Base-by-base conservation (phyloP, 805 yeast genomes). In the Ogataea corticis region DNA sequence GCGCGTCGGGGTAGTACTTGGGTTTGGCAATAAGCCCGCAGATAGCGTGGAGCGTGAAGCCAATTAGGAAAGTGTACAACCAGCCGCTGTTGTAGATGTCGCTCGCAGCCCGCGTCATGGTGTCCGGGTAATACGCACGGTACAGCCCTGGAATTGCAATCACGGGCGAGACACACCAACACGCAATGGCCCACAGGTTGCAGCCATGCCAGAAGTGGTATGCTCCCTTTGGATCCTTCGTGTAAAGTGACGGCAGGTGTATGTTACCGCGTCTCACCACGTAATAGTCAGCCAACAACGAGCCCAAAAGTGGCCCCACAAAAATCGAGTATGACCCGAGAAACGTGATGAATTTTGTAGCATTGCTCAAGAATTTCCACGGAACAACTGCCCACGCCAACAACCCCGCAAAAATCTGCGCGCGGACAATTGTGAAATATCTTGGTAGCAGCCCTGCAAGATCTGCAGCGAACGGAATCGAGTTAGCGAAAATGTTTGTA, bases 401-500 rank as follows among this genome's bases (percentile, higher is more conserved):
- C 2, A 50, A 32, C 15, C 52, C 56, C 34, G 40, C 51, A 12
- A 54, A 36, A 14, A 54, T 44, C 38, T 53, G 55, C 21, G 50
- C 57, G 43, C 57, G 46, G 33, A 60, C 40, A 44, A 59, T 60
- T 7, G 55, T 58, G 45, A 60, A 57, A 35, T 58, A 57, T 42
- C 54, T 58, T 37, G 63, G 65, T 12, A 55, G 40, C 21, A 58
- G 46, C 28, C 62, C 61, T 10, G 60, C 46, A 14, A 58, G 41
- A 46, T 60, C 65, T 32, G 56, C 56, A n/a, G 63, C 57, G 33
- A 52, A 48, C 25, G 56, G 54, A 36, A 52, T 52, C 10, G 50
- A 48, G 42, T 60, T 60, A 15, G 59, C 62, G 45, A 59, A 57
- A 14, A 57, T 56, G 40, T 59, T 58, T 7, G 65, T 58, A 35